Base-by-base conservation (phyloP, 306 rosid genomes). In the Prunus mira region DNA sequence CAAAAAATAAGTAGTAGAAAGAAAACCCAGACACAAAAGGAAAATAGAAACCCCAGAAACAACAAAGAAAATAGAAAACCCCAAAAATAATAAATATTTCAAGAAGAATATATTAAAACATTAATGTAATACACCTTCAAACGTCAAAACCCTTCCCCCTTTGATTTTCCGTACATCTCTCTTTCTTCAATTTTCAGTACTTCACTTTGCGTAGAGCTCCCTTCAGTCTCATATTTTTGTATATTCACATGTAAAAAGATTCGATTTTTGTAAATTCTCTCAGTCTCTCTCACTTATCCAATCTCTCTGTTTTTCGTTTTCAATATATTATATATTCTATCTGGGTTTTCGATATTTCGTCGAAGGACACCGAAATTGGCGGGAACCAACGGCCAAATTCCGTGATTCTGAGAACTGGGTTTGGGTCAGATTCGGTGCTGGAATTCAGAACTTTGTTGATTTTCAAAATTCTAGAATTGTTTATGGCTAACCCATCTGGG, bases 401-500 rank as follows among this genome's bases (percentile, higher is more conserved):
- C 41, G 79, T 51, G 82, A 76, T 67, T 75, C 65, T 51, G 76
- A 63, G 69, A 56, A 76, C 56, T 75, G 88, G 80, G 74, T 72
- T 77, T 56, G 11, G 73, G 9, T 71, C n/a, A 32, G 77, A 73
- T 63, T 75, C 65, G 55, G 22, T 32, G 46, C 52, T 72, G 27
- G 56, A 50, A 34, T 54, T 64, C 62, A 49, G 22, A 32, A 56
- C 43, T 71, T 60, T 41, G 22, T 32, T 4, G 3, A 4, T 12
- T 12, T 46, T 20, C 63, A 65, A 65, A 17, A 9, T 34, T 38
- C 14, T 19, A 65, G 69, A 65, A 65, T 10, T 62, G 61, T 56
- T 15, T 67, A 95, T 95, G 99, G 99, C 91, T 64, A 88, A 88
- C 74, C 90, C 92, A 18, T 84, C 92, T 46, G 89, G 91, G 74